Evolutionary conservation across 2,329 filamentous ascomycete species (phyloP).

Genomic region (Cyphellophora attinorum): DNA sequence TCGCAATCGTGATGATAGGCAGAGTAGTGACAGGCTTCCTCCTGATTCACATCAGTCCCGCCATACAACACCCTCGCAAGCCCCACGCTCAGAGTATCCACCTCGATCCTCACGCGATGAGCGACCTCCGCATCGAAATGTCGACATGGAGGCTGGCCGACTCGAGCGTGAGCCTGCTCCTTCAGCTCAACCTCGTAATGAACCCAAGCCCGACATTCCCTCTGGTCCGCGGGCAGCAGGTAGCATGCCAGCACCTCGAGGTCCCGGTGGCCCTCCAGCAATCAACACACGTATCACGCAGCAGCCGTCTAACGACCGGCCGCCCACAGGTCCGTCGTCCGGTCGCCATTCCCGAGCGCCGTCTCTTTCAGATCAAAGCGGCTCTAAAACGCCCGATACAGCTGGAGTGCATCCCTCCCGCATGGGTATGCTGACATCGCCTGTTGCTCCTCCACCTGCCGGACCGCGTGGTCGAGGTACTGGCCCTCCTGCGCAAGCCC

Average conservation of each 20-base stretch:
- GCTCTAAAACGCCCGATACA: constrained; percentile 27
- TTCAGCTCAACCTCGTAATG: too few species aligned
- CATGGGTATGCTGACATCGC: too few species aligned
- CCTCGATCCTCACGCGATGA: constrained; percentile 8
- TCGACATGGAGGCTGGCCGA: constrained; percentile 38
- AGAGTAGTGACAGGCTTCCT: constrained; percentile 10
- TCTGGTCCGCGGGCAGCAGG: constrained; percentile 41
- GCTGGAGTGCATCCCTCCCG: constrained; percentile 47
- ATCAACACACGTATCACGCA: constrained; percentile 12
- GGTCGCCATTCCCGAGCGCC: constrained; percentile 27
- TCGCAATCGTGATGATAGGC: too few species aligned
- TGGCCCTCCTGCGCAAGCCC: constrained; percentile 23
- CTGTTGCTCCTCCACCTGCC: constrained; percentile 10
- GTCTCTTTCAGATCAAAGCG: constrained; percentile 21
- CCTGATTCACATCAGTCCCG: constrained; percentile 6
- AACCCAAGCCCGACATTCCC: constrained; percentile 35
- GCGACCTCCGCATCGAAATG: constrained; percentile 13
- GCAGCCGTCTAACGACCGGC: constrained; percentile 27
- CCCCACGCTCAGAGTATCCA: constrained; percentile 3
- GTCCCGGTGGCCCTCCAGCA: constrained; percentile 9
- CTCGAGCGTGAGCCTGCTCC: constrained; percentile 33
- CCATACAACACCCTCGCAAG: constrained; percentile 2
- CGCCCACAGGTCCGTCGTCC: constrained; percentile 34
- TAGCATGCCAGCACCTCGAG: constrained; percentile 17
- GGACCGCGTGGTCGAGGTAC: constrained; percentile 21